Evolutionary conservation across 1,284 basidiomycete species (phyloP), one percentile per base, ranked within the genome.

Genomic region (Malassezia equina): DNA sequence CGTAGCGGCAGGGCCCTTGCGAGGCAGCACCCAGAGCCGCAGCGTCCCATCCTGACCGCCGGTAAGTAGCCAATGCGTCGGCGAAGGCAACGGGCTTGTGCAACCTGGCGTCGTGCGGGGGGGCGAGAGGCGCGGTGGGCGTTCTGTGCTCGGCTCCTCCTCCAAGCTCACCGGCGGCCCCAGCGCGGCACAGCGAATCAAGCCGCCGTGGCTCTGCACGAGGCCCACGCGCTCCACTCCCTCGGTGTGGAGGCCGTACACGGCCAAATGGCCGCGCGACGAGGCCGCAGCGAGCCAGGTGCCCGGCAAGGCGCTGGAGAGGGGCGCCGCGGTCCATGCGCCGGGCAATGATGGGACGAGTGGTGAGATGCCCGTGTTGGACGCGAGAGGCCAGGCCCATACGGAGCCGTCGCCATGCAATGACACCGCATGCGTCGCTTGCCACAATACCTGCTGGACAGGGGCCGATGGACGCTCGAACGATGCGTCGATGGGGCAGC

Each of bases 351-450:
- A n/a, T 23, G 47, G 6, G 5, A 34, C 45, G 24, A 29, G 46
- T 8, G 46, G 17, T 8, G 21, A 5, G 21, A 27, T 11, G 4
- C 23, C 44, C n/a, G 32, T 5, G 7, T n/a, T 13, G 5, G 25
- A 13, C 25, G 25, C 42, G 15, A 29, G 45, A 1, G 23, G 45
- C 53, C 54, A 56, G 5, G 34, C 42, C 11, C 29, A 27, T 21
- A 47, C 23, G 13, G 25, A 12, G 8, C 54, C 54, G 40, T 56
- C 54, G 45, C 49, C 32, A 41, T 56, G 54, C 19, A 51, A 19
- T 6, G 47, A 46, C 7, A 51, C 6, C 15, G 51, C 27, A 19
- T 25, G n/a, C 12, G n/a, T 9, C 2, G 41, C 12, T 12, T 29
- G 8, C 17, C 23, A 45, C 25, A 45, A 15, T n/a, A 56, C 40